Conservation (phyloP, 2,329 filamentous ascomycete genomes). For the Paecilomyces formosus region DNA sequence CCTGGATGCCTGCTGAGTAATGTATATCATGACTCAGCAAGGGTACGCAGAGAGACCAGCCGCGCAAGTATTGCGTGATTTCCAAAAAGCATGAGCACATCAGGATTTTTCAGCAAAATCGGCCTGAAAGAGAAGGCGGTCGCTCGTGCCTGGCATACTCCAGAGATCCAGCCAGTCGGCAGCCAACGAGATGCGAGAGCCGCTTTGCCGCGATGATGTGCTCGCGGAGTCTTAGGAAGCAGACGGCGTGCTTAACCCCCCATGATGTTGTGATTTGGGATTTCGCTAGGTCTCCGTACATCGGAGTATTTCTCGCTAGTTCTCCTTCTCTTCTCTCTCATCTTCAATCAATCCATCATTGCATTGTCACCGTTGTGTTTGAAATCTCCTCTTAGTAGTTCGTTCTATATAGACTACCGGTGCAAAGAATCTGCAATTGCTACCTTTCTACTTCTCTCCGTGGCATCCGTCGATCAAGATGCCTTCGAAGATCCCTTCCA, state of each 20-base stretch:
- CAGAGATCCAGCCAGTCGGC: neutral
- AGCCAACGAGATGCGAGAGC: neutral
- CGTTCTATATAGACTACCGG: neutral
- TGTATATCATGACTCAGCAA: conserved; percentile 5
- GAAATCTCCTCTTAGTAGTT: neutral
- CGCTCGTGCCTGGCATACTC: conserved; percentile 1
- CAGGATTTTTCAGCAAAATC: conserved; percentile 17
- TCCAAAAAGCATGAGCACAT: conserved; percentile 21
- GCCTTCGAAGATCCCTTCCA: conserved; percentile 29
- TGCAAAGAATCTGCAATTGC: neutral
- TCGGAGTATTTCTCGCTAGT: neutral
- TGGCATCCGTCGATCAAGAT: conserved; percentile 16
- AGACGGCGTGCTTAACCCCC: neutral
- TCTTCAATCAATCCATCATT: neutral
- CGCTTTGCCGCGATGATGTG: neutral
- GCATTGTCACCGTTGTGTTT: neutral
- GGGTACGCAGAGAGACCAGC: conserved; percentile 9
- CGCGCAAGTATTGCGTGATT: conserved; percentile 35
- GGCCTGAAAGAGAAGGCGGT: conserved; percentile 20
- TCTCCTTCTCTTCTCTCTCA: neutral
- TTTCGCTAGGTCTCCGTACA: neutral
- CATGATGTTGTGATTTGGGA: conserved; percentile 5
- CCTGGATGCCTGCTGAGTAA: neutral
- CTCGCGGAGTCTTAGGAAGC: conserved; percentile 4
- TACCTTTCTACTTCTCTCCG: neutral